Evolutionary conservation across 108 stramenopile species (phyloP).

Genomic region (Asterionellopsis glacialis): DNA sequence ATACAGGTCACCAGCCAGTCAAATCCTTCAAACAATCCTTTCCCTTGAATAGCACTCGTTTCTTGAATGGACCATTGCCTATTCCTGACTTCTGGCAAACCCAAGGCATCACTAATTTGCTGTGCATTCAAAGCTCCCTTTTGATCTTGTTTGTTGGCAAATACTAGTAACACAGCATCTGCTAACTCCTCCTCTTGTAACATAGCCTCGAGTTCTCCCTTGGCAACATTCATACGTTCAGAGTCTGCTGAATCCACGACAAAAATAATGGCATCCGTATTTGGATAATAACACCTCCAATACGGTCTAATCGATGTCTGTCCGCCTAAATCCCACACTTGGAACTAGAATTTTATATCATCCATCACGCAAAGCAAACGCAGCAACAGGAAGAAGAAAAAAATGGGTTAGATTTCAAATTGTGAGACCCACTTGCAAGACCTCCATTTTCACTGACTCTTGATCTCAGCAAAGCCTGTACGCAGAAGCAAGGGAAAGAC

Average conservation of each 20-base stretch:
- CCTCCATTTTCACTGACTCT: no score
- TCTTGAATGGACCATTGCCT: constrained; percentile 99
- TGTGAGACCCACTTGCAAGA: background rate
- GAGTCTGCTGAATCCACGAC: constrained; percentile 97
- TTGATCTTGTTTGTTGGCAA: constrained; percentile 99
- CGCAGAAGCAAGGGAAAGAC: no score
- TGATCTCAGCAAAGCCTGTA: no score
- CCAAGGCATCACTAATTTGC: constrained; percentile 94
- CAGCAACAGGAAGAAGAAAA: background rate
- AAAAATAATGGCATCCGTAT: constrained; percentile 99
- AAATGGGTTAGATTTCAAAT: background rate
- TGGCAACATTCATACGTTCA: constrained; percentile 92
- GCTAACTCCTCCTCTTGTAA: constrained; percentile 97
- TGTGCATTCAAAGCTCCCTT: constrained; percentile 97
- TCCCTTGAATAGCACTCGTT: constrained; percentile 97
- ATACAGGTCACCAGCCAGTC: constrained; percentile 98
- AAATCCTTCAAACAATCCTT: constrained; percentile 98
- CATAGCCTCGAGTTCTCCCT: constrained; percentile 96
- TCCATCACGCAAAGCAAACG: constrained; percentile 10
- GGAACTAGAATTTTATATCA: constrained; percentile 65
- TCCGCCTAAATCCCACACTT: constrained; percentile 99
- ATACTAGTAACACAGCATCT: constrained; percentile 95
- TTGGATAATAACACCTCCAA: constrained; percentile 99
- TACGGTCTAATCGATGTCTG: constrained; percentile 99
- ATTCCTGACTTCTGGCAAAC: constrained; percentile 93